Evolutionary conservation across 164 flowering plant genomes (phyloP), one percentile per base, ranked within the genome.

Genomic region (Cinnamomum micranthum): DNA sequence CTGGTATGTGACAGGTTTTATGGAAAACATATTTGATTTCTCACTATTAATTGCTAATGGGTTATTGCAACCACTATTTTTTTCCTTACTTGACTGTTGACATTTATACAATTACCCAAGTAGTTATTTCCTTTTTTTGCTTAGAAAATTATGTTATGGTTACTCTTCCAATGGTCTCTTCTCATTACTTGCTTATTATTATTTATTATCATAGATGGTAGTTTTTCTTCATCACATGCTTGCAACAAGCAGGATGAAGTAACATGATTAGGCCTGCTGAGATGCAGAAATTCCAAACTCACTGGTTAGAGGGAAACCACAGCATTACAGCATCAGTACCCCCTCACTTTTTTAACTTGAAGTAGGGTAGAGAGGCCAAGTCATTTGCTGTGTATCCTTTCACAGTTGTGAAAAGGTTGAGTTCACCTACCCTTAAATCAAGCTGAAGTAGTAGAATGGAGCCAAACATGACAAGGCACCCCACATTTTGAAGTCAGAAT

Each of bases 1-100:
- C 97, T 31, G 98, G 98, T 89, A 80, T 68, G 80, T 41, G 9
- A 5, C 28, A 50, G 68, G n/a, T 72, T 9, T 35, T 59, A 2
- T 11, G 17, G n/a, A 62, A n/a, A n/a, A 47, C 60, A 73, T 15
- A 23, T 14, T 33, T 50, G 60, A 50, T 15, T 3, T 22, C 12
- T 67, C 10, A 20, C 19, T 27, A 28, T 59, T 58, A 11, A 65
- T 65, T 65, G 47, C 47, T 41, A 11, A 65, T 65, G 11, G 35
- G 14, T 65, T 65, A 13, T n/a, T 59, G 24, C 31, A 6, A 9
- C 14, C 68, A 7, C 23, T 1, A 60, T n/a, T 23, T 60, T 35
- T 41, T 41, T 41, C 47, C 47, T 41, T 41, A 41, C 9, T 41
- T 35, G 47, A 41, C 47, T 41, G 47, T 41, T 41, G 47, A 41